Evolutionary conservation across 2,329 filamentous ascomycete genomes (phyloP), one percentile per base, ranked within the genome.

Genomic region (Exutisphaerella laricina): DNA sequence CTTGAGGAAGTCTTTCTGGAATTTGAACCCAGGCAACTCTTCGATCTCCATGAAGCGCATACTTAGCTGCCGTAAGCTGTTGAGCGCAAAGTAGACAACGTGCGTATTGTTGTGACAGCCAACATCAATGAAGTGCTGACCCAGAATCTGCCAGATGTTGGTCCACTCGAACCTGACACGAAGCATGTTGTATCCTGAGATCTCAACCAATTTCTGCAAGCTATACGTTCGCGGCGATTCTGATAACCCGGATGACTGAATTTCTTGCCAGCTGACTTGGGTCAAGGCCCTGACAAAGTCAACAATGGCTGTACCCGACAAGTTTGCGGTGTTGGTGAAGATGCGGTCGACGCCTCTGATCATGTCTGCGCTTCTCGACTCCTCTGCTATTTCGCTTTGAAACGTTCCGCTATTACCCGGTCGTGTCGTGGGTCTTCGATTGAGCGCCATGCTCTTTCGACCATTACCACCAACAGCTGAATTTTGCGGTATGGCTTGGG

Each of bases 21-120:
- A 99, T 66, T 97, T 97, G 78, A 99, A 99, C 59, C 94, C 92
- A 1, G 92, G 88, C 55, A 99, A 69, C 65, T 99, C 92, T 63
- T 95, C 92, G 48, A 97, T 88, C 66, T 98, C 92, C 85, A 98
- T 86, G 62, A 98, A 99, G 13, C 89, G 84, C 89, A 98, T 97
- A 1, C 90, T 96, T 29, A 99, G 71, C 64, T 99, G 92, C 29
- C 94, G 80, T 32, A 99, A 69, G 3, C 90, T 96, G 68, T 99
- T 94, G 20, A 99, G 75, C 3, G 92, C 92, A 60, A 98, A 98
- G 69, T 94, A 97, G 8, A 98, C 94, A 39, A 98, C 92, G 5
- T 88, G 85, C 9, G 92, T 95, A 67, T 98, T 98, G 58, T 84
- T 86, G 59, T 97, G 89, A 59, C 90, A 97, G 40, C 94, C 94